These are phyloP conservation scores for Xylaria intraflava DNA, from an alignment of 495 filamentous ascomycete species.

Conservation along the genomic window DNA sequence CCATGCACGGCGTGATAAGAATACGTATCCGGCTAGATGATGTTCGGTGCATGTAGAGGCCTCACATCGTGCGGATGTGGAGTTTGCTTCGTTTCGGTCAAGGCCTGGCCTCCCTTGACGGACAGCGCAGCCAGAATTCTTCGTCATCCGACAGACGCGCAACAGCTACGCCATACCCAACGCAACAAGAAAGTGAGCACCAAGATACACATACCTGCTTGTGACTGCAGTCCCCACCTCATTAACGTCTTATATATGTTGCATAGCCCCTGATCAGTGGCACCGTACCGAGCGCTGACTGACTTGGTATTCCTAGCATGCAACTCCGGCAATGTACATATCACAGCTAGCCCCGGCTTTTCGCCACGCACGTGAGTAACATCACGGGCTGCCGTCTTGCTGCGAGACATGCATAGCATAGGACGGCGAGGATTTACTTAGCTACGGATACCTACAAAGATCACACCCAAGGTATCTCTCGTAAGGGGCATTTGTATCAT, in stretches of 20 bases:
- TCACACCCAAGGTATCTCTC: too few species aligned
- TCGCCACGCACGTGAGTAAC: background rate
- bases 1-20: too few species aligned
- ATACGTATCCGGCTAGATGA: too few species aligned
- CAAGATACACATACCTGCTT: background rate
- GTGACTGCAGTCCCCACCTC: background rate
- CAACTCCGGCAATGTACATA: too few species aligned
- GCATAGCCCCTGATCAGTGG: background rate
- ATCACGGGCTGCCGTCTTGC: background rate
- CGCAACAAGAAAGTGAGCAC: background rate
- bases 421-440: background rate
- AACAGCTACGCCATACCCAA: background rate
- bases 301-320: background rate
- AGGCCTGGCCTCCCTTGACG: background rate
- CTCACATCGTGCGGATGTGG: too few species aligned
- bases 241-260: background rate
- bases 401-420: background rate
- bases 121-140: background rate
- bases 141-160: too few species aligned
- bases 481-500: too few species aligned
- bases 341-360: background rate
- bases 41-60: too few species aligned
- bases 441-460: background rate
- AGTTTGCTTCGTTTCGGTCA: background rate
- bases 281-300: background rate